Evolutionary conservation across 164 flowering plant genomes (phyloP).

Genomic region (Liquidambar formosana): DNA sequence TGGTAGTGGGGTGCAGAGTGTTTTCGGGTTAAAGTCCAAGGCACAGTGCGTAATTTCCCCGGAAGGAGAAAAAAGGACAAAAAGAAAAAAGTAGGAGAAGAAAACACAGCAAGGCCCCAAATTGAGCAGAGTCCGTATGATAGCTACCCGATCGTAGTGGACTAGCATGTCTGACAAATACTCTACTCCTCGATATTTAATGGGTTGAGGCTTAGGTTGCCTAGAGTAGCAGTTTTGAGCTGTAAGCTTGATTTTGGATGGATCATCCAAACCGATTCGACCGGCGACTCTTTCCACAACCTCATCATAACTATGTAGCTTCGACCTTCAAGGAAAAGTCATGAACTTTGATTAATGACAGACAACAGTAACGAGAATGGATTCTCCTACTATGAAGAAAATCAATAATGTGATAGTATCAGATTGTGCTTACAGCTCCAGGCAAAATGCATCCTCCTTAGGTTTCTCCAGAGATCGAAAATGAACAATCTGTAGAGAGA

Average conservation of each 20-base stretch:
- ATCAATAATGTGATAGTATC: no score
- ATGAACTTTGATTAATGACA: not conserved
- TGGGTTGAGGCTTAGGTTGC: no score
- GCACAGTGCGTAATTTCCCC: no score
- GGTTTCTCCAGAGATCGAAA: slow-evolving; percentile 90
- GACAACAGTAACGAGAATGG: not conserved
- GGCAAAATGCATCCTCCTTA: slow-evolving; percentile 84
- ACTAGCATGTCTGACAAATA: slow-evolving; percentile 86
- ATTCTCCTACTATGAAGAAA: no score
- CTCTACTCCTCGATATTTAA: slow-evolving; percentile 86
- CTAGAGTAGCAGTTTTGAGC: slow-evolving; percentile 97
- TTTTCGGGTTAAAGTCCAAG: no score
- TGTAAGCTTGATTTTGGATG: slow-evolving; percentile 89
- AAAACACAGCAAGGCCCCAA: no score
- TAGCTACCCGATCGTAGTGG: slow-evolving; percentile 83
- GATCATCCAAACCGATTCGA: slow-evolving; percentile 80
- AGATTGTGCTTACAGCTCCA: slow-evolving; percentile 75
- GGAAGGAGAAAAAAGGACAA: no score
- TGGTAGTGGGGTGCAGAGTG: no score
- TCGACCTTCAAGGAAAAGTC: slow-evolving; percentile 55
- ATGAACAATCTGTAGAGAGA: slow-evolving; percentile 70
- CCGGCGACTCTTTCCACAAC: slow-evolving; percentile 89
- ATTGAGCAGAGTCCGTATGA: slow-evolving; percentile 1
- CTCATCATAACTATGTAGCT: slow-evolving; percentile 78
- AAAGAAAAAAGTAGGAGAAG: not conserved